Evolutionary conservation across 257 asterid species (phyloP).

Genomic region (Forsythia suspensa): DNA sequence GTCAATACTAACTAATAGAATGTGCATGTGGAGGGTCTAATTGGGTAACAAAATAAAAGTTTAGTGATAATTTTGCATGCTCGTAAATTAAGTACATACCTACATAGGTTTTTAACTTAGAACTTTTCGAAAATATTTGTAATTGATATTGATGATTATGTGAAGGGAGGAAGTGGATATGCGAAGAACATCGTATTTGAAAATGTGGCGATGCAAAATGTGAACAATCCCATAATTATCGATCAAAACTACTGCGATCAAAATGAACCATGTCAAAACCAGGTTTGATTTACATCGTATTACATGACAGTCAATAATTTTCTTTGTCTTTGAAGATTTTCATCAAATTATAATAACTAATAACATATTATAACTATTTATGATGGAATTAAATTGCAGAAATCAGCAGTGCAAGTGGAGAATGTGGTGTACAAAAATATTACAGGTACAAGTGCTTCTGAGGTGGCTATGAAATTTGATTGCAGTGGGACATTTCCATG

Average conservation of each 20-base stretch:
- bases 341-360: too few species aligned
- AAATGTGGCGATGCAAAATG: constrained; percentile 59
- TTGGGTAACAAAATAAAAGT: too few species aligned
- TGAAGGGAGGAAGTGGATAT: constrained; percentile 86
- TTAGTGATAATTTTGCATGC: too few species aligned
- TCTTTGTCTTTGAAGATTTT: not conserved
- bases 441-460: constrained; percentile 36
- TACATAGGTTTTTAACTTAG: too few species aligned
- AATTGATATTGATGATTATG: too few species aligned
- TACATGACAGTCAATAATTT: too few species aligned
- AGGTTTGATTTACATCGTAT: constrained; percentile 29
- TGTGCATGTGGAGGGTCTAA: too few species aligned
- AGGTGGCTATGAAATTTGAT: constrained; percentile 33
- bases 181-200: constrained; percentile 70
- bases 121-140: too few species aligned
- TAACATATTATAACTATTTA: too few species aligned
- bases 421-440: constrained; percentile 40
- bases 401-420: constrained; percentile 33
- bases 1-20: too few species aligned
- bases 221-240: constrained; percentile 75
- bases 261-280: constrained; percentile 48
- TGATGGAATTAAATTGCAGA: constrained; percentile 20
- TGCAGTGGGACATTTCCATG: constrained; percentile 40
- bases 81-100: too few species aligned
- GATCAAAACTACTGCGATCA: constrained; percentile 83